Conservation (phyloP, 208 protist genomes). For the Lotmaria passim region DNA sequence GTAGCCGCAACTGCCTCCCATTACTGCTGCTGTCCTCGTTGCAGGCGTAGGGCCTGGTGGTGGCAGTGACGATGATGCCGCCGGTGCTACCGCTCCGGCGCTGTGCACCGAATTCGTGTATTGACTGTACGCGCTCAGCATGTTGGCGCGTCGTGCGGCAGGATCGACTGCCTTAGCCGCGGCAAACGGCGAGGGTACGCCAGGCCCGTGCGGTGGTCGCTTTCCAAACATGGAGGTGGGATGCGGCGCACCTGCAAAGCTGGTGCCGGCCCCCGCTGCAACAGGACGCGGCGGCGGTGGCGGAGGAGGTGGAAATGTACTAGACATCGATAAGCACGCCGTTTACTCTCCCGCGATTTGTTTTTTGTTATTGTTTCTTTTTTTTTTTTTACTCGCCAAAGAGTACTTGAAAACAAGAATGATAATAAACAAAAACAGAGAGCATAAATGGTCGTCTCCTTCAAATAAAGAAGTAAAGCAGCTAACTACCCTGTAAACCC, state of each 20-base stretch:
- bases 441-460: too few relatives aligned
- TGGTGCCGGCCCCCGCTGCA: neutral
- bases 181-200: neutral
- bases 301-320: constrained; percentile 22
- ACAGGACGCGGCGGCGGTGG: constrained; percentile 15
- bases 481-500: too few relatives aligned
- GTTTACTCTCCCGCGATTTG: neutral
- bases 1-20: neutral
- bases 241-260: neutral
- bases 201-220: constrained; percentile 1
- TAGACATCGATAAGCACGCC: constrained; percentile 1
- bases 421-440: too few relatives aligned
- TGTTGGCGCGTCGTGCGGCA: constrained; percentile 12
- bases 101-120: constrained; percentile 13
- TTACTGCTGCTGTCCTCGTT: neutral
- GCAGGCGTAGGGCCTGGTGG: neutral
- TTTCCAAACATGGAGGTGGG: constrained; percentile 17
- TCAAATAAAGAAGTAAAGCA: too few relatives aligned
- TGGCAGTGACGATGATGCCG: neutral
- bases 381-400: neutral
- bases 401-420: too few relatives aligned
- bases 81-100: neutral
- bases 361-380: neutral
- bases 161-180: neutral
- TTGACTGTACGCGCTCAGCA: constrained; percentile 31